phyloP scores from a whole-genome alignment of 2,329 filamentous ascomycete genomes.

The Raffaelea albimanens region DNA sequence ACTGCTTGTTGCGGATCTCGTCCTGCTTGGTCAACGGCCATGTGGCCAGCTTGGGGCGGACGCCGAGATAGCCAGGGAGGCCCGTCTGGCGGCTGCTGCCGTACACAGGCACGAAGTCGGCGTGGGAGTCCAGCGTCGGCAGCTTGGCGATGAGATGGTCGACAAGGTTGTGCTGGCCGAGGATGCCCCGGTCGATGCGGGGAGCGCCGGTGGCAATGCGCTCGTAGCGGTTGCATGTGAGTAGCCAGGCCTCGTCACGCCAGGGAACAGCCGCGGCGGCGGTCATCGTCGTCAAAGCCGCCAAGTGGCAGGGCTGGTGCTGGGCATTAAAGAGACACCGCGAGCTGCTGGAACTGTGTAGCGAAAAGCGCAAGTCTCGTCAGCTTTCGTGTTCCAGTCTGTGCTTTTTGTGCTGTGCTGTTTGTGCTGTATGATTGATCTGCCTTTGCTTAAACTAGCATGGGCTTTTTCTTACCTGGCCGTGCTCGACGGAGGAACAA shows the following conservation, averaged over 20 bases:
- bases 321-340: no score
- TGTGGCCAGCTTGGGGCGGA: conserved; percentile 20
- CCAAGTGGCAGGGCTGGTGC: no score
- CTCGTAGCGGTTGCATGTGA: conserved; percentile 17
- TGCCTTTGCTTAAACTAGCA: no score
- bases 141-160: conserved; percentile 18
- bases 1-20: conserved; percentile 12
- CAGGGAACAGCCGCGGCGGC: conserved; percentile 15
- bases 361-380: no score
- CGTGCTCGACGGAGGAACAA: no score
- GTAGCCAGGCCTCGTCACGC: conserved; percentile 13
- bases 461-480: no score
- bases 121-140: conserved; percentile 16
- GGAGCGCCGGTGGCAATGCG: conserved; percentile 19
- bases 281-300: no score
- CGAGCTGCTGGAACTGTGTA: no score
- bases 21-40: conserved; percentile 21
- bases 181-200: conserved; percentile 16
- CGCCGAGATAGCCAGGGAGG: conserved; percentile 14
- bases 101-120: conserved; percentile 20
- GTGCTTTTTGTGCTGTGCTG: no score
- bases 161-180: conserved; percentile 17
- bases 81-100: background rate
- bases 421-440: no score
- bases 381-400: no score